Evolutionary conservation across 257 asterid genomes (phyloP).

Genomic region (Ocimum tenuiflorum): DNA sequence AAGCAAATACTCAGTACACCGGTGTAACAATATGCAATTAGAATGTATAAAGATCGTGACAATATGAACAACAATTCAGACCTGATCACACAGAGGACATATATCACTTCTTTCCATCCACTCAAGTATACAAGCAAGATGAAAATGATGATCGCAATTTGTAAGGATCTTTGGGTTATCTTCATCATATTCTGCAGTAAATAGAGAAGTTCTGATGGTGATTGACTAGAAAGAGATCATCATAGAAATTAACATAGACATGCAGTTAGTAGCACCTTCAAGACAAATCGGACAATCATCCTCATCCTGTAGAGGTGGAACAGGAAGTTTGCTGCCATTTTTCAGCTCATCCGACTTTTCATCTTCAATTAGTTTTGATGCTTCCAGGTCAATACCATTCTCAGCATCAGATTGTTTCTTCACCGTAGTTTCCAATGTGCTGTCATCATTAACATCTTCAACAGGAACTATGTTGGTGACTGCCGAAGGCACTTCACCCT

Average conservation of each 20-base stretch:
- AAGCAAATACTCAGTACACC: no score
- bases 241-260: background rate
- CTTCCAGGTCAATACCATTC: slow-evolving; percentile 27
- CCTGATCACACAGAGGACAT: slow-evolving; percentile 82
- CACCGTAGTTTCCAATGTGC: slow-evolving; percentile 37
- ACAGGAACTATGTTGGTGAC: slow-evolving; percentile 27
- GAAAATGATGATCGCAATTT: slow-evolving; percentile 79
- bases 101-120: slow-evolving; percentile 95
- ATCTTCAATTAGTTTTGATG: slow-evolving; percentile 39
- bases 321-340: slow-evolving; percentile 34
- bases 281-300: slow-evolving; percentile 84
- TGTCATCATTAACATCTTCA: slow-evolving; percentile 30
- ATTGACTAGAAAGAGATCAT: slow-evolving; percentile 3
- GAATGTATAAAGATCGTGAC: no score
- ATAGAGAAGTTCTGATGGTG: background rate
- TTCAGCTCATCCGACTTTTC: slow-evolving; percentile 52
- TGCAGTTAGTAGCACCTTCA: slow-evolving; percentile 44
- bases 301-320: slow-evolving; percentile 42
- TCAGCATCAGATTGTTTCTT: slow-evolving; percentile 41
- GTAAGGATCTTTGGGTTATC: slow-evolving; percentile 71
- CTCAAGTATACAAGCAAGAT: slow-evolving; percentile 72
- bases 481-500: slow-evolving; percentile 32
- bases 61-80: slow-evolving; percentile 7
- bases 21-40: no score
- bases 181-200: slow-evolving; percentile 55